These are phyloP conservation scores for Farysia itapuensis DNA, from an alignment of 1,284 basidiomycete genomes.

Conservation along the genomic window DNA sequence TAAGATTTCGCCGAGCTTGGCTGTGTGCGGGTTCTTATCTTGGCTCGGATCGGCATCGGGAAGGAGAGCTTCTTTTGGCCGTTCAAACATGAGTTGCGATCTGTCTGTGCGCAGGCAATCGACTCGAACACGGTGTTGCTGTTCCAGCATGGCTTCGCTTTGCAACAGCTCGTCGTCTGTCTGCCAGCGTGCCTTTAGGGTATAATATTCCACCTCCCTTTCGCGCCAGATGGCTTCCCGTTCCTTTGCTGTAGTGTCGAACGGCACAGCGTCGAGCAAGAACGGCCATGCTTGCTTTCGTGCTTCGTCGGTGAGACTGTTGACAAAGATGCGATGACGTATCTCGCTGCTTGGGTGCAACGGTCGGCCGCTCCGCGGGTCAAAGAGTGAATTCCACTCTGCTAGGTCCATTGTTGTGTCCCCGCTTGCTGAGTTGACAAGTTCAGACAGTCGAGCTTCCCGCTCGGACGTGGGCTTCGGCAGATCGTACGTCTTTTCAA, in stretches of 20 bases:
- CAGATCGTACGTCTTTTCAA: constrained; percentile 31
- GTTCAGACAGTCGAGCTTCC: constrained; percentile 10
- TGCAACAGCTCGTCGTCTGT: constrained; percentile 14
- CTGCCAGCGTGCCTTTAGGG: constrained; percentile 35
- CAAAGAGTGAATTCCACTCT: constrained; percentile 45
- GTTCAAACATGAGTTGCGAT: constrained; percentile 75
- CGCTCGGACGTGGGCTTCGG: constrained; percentile 26
- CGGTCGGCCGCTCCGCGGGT: constrained; percentile 19
- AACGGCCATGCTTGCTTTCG: constrained; percentile 76
- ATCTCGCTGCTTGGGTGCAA: constrained; percentile 18
- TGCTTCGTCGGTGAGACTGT: constrained; percentile 35
- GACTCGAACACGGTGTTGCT: constrained; percentile 86
- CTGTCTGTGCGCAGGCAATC: constrained; percentile 97
- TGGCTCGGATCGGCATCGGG: constrained; percentile 47
- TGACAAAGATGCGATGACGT: constrained; percentile 43
- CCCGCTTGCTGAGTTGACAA: constrained; percentile 2
- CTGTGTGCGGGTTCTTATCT: constrained; percentile 80
- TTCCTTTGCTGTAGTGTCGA: constrained; percentile 65
- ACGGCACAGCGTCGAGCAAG: constrained; percentile 78
- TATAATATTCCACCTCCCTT: constrained; percentile 24
- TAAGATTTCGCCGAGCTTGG: constrained; percentile 75
- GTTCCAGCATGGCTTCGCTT: constrained; percentile 59
- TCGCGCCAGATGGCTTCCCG: constrained; percentile 34
- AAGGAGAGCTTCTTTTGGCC: constrained; percentile 16
- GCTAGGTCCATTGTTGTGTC: constrained; percentile 8